Conservation (phyloP, 441 rosid species). For the Lepidium campestre region DNA sequence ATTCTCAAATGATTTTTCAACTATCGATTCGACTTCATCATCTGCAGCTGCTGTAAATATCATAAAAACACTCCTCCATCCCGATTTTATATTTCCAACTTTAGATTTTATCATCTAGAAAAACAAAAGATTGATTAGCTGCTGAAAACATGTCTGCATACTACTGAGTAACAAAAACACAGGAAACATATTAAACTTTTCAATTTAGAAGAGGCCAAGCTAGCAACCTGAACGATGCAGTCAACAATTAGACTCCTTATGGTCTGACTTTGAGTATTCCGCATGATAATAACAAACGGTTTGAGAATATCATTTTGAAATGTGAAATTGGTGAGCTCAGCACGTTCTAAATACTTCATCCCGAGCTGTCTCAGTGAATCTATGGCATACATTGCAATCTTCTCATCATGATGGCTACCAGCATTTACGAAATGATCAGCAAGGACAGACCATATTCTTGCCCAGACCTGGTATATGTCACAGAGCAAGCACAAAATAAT, state of each 20-base stretch:
- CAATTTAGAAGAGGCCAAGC: constrained; percentile 19
- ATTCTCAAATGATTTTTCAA: constrained; percentile 98
- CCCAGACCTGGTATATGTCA: constrained; percentile 85
- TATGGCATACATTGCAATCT: constrained; percentile 98
- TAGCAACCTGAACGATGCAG: constrained; percentile 90
- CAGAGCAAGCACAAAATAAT: constrained; percentile 15
- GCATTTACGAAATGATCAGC: constrained; percentile 99
- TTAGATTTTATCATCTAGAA: constrained; percentile 97
- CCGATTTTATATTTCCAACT: constrained; percentile 98
- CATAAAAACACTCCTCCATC: constrained; percentile 99
- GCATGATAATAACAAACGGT: constrained; percentile 95
- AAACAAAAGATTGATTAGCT: constrained; percentile 27
- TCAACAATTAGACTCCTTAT: constrained; percentile 92
- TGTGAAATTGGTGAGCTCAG: constrained; percentile 93
- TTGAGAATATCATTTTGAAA: constrained; percentile 99
- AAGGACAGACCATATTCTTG: constrained; percentile 96
- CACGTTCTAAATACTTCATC: constrained; percentile 96
- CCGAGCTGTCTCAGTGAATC: constrained; percentile 99
- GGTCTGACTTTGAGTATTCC: constrained; percentile 87
- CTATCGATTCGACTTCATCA: constrained; percentile 86
- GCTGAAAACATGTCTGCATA: constrained; percentile 2
- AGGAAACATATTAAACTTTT: not conserved
- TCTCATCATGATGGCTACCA: constrained; percentile 96
- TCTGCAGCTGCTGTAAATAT: constrained; percentile 98
- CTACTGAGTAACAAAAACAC: not conserved